Evolutionary conservation across 1,284 basidiomycete genomes (phyloP), one percentile per base, ranked within the genome.

Genomic region (Lentinus polychrous): DNA sequence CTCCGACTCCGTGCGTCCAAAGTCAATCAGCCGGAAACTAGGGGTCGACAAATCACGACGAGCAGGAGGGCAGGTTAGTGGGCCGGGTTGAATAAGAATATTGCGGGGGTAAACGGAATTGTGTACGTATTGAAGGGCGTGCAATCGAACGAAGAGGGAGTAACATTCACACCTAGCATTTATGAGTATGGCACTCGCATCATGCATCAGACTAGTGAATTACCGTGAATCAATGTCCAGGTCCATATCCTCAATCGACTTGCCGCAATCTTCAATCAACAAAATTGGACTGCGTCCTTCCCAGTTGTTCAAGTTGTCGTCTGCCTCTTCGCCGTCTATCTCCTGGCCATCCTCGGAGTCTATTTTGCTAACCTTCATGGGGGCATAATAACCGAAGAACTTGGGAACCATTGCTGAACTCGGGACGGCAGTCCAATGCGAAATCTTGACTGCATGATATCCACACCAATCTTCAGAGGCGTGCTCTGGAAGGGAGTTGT

Each of bases 1-100:
- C 37, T 18, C 14, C 8, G 8, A 8, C 8, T 38, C 8, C 15
- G 14, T 18, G 20, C 37, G 37, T 31, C 76, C 76, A 58, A 78
- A 78, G 59, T 80, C 77, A 52, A 79, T 77, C 55, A 79, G 55
- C 23, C 76, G 67, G 58, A 74, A 79, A 55, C 70, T 70, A 42
- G 62, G 68, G 12, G 51, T 52, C 35, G 56, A 49, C 50, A 49
- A 48, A 48, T 57, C 57, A 49, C 58, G 43, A 48, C 47, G 0
- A 15, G 48, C 42, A 17, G 67, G 71, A 5, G 63, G 65, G 12
- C 53, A 52, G 8, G 57, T 62, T 34, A 78, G 60, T 15, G 74
- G 74, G 0, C 75, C 77, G 0, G 65, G 64, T 53, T 76, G 73
- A 34, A 66, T 55, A 35, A 79, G 57, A 36, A 79, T 66, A 59